phyloP scores from a whole-genome alignment of 2,329 filamentous ascomycete species.

The Aspergillus viridinutans region DNA sequence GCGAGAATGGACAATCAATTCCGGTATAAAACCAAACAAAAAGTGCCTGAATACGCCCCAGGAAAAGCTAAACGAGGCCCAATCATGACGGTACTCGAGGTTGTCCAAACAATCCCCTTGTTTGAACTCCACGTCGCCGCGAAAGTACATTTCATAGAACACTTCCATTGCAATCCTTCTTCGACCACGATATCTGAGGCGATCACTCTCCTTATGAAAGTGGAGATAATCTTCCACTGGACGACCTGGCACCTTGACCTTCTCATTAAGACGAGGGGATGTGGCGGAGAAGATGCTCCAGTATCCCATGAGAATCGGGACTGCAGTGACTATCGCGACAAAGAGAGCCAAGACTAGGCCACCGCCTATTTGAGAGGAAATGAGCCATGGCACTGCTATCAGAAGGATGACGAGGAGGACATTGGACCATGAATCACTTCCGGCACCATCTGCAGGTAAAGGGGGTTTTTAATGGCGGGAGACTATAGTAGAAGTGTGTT shows the following conservation, averaged over 20 bases:
- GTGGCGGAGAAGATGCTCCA: constrained; percentile 17
- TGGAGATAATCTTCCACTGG: constrained; percentile 24
- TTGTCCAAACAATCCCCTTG: constrained; percentile 30
- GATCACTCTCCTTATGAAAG: constrained; percentile 24
- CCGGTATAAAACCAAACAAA: too few species aligned
- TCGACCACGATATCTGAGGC: constrained; percentile 18
- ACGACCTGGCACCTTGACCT: constrained; percentile 21
- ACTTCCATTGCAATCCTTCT: constrained; percentile 26
- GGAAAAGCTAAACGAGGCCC: constrained; percentile 30
- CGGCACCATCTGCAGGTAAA: constrained; percentile 21
- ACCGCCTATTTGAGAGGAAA: constrained; percentile 15
- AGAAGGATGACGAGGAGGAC: constrained; percentile 14
- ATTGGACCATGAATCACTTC: constrained; percentile 26
- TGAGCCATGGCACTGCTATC: constrained; percentile 16
- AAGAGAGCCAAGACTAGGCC: constrained; percentile 14
- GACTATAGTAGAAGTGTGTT: constrained; percentile 11
- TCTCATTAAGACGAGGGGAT: constrained; percentile 19
- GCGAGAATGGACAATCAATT: too few species aligned
- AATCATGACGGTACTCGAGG: constrained; percentile 32
- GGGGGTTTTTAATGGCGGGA: constrained; percentile 23
- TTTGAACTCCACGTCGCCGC: constrained; percentile 30
- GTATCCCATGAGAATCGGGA: constrained; percentile 19
- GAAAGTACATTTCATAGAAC: constrained; percentile 29
- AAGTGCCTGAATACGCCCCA: constrained; percentile 19
- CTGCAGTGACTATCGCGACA: constrained; percentile 10